phyloP scores from a whole-genome alignment of 345 rosid genomes.

The Lenwebbia sp. region DNA sequence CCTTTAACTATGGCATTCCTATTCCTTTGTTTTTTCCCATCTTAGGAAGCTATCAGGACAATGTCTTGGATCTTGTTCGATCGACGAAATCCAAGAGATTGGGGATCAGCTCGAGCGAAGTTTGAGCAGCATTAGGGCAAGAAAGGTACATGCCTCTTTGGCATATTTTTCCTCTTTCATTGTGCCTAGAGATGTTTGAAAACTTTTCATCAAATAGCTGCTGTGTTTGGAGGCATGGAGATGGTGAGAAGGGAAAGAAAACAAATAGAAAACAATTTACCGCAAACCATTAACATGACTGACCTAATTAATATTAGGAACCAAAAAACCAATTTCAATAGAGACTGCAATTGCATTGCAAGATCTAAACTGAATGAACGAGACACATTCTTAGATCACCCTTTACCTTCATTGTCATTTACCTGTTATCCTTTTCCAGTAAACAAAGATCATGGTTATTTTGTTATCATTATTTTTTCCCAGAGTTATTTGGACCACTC shows the following conservation, averaged over 20 bases:
- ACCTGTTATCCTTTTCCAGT: background rate
- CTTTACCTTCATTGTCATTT: background rate
- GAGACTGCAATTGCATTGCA: background rate
- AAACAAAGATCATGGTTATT: background rate
- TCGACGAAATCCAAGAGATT: constrained; percentile 30
- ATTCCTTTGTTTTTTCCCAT: background rate
- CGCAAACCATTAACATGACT: background rate
- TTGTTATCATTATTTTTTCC: background rate
- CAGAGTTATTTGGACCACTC: background rate
- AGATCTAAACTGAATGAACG: background rate
- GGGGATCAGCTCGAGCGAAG: constrained; percentile 33
- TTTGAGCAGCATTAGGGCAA: constrained; percentile 33
- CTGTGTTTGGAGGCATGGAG: background rate
- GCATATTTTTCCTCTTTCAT: background rate
- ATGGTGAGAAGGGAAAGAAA: background rate
- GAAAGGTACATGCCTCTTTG: constrained; percentile 34
- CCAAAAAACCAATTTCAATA: background rate
- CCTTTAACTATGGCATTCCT: background rate
- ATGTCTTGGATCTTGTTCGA: constrained; percentile 22
- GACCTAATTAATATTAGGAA: background rate
- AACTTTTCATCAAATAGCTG: background rate
- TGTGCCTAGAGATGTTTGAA: background rate
- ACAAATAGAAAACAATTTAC: background rate
- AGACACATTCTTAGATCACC: background rate
- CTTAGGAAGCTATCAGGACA: constrained; percentile 48